A percentile compares a stretch with the other conserved stretches of the same genome.
These are phyloP conservation scores for Globisporangium alternatum DNA, from an alignment of 352 stramenopile species.

Conservation along the genomic window DNA sequence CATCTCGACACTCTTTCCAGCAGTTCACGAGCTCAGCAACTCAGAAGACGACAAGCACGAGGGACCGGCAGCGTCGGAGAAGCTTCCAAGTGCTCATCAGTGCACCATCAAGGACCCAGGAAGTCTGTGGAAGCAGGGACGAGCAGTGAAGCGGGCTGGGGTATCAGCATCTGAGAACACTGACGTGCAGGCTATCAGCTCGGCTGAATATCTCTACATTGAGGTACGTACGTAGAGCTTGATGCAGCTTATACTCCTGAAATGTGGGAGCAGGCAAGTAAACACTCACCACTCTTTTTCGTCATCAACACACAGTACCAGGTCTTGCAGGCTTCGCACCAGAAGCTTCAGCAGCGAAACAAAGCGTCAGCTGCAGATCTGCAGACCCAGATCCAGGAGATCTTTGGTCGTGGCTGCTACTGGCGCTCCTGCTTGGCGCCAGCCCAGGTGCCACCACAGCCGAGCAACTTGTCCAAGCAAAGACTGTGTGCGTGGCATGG, in stretches of 20 bases:
- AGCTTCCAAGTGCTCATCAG: not conserved
- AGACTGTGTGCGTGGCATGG: constrained; percentile 34
- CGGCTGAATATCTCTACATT: constrained; percentile 17
- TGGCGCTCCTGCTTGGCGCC: constrained; percentile 36
- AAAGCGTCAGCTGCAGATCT: not conserved
- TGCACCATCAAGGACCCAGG: constrained; percentile 33
- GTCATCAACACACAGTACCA: constrained; percentile 10
- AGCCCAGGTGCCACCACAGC: not conserved
- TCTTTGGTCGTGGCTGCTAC: constrained; percentile 22
- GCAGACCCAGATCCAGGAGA: constrained; percentile 11
- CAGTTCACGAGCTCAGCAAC: not conserved
- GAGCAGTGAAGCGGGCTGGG: constrained; percentile 2
- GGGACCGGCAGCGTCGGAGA: not conserved
- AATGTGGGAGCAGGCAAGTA: too few species aligned
- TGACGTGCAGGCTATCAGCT: constrained; percentile 4
- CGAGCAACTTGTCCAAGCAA: not conserved
- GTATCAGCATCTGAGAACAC: not conserved
- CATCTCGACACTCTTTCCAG: constrained; percentile 24
- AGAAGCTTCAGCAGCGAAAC: not conserved
- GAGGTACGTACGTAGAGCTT: constrained; percentile 6
- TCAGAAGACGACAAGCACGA: not conserved
- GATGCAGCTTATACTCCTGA: too few species aligned
- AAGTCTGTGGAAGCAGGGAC: constrained; percentile 16
- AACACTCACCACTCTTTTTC: too few species aligned
- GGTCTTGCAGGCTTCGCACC: constrained; percentile 6